Base-by-base conservation (phyloP, 352 stramenopile species). In the Thalassiosira oceanica region DNA sequence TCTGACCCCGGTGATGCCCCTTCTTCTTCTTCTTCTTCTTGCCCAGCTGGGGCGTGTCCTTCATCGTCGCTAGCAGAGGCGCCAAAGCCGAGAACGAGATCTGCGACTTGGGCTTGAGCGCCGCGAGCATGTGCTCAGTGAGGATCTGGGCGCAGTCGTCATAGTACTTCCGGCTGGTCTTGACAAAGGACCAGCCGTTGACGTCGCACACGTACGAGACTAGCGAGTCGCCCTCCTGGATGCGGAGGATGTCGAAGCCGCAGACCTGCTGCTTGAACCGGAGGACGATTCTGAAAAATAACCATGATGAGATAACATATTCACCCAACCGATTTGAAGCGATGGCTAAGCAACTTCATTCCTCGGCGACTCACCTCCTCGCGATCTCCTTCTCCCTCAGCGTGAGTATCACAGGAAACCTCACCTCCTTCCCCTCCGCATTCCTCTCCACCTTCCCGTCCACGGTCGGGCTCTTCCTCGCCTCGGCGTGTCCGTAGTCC, bases 161-260 rank as follows among this genome's bases (percentile, higher is more conserved):
- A 67, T 98, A 99, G 81, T 99, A 99, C 88, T 99, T 99, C 42
- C 96, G 90, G 43, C 94, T 98, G 64, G 99, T 99, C 87, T 99
- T 99, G 15, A 99, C 97, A 78, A 99, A 99, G 70, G 93, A 98
- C 93, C 95, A 99, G 16, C 97, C 97, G 80, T 99, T 99, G 16
- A 99, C 97, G 83, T 99, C 97, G 85, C 97, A 99, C 6, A 99
- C 96, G 76, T 97, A 99, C 20, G 94, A 92, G 18, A 90, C 74
- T 3, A 92, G 61, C 8, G 73, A 82, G 50, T 92, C 81, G 15
- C 78, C 83, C 55, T 81, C 63, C 37, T 83, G 80, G 43, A 92
- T 85, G 27, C 96, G 89, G 26, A 99, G 84, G 42, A 99, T 81
- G 80, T 99, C 97, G 73, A 99, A 99, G 10, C 97, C 97, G 80